These are phyloP conservation scores for Suillus clintonianus DNA, from an alignment of 768 basidiomycete genomes.

Conservation along the genomic window DNA sequence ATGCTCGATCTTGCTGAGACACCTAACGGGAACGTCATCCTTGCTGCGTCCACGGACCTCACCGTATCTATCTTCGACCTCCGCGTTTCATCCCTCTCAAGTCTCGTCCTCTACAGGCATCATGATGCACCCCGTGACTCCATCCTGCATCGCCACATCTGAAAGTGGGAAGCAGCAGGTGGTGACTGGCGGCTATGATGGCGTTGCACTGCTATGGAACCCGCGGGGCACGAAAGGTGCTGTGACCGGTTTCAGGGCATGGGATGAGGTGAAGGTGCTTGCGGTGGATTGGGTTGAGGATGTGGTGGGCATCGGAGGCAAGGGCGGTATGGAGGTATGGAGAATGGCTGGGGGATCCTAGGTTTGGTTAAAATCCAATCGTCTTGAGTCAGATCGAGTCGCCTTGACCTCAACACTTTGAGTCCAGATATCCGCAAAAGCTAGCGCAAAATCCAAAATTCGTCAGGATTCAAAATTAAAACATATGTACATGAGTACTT, in stretches of 20 bases:
- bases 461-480: neutral
- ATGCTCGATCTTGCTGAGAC: constrained; percentile 65
- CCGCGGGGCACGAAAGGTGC: constrained; percentile 65
- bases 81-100: constrained; percentile 41
- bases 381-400: neutral
- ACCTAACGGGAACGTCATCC: constrained; percentile 31
- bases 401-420: neutral
- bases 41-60: constrained; percentile 75
- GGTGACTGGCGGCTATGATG: constrained; percentile 76
- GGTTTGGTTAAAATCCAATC: neutral
- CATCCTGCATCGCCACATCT: constrained; percentile 51
- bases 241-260: constrained; percentile 62
- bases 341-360: constrained; percentile 40
- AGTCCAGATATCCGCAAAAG: constrained; percentile 39
- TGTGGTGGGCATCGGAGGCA: constrained; percentile 59
- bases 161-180: constrained; percentile 47
- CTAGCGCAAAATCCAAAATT: neutral
- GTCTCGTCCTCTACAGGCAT: constrained; percentile 42
- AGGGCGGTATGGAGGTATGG: constrained; percentile 69
- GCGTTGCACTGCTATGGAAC: constrained; percentile 78
- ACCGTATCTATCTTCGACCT: constrained; percentile 73
- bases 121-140: constrained; percentile 64
- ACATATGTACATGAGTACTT: neutral
- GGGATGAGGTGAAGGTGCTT: constrained; percentile 63
- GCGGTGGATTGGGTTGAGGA: constrained; percentile 59